Conservation (phyloP, 345 rosid species). For the Reutealis trisperma region DNA sequence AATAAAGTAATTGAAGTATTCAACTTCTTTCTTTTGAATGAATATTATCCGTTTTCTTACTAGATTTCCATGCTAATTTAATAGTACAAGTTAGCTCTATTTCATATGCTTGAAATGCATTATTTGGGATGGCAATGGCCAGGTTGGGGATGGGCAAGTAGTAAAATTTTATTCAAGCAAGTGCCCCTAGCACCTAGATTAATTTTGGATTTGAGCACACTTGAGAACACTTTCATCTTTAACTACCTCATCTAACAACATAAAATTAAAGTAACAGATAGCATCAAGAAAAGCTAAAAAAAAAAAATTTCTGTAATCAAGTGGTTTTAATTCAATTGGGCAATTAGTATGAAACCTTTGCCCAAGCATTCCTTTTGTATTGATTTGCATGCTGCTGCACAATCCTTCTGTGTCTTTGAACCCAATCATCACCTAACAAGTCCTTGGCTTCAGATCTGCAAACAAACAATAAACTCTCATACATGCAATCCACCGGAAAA, state of each 20-base stretch:
- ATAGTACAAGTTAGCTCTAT: neutral
- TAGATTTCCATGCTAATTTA: neutral
- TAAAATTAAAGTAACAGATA: neutral
- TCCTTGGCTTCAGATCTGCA: conserved; percentile 98
- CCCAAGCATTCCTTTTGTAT: conserved; percentile 92
- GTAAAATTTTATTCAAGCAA: too few relatives aligned
- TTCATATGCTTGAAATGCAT: neutral
- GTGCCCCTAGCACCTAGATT: too few relatives aligned
- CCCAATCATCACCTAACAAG: conserved; percentile 99
- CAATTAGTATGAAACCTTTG: conserved; percentile 57
- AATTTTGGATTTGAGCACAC: too few relatives aligned
- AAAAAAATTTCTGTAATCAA: neutral
- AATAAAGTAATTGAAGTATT: neutral
- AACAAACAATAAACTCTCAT: neutral
- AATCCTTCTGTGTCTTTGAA: conserved; percentile 90
- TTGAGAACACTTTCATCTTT: neutral
- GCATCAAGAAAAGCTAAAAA: neutral
- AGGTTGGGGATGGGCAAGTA: too few relatives aligned
- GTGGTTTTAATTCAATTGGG: conserved; percentile 4
- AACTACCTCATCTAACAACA: neutral
- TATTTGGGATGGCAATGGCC: neutral
- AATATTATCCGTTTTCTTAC: neutral
- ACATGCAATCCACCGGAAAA: neutral
- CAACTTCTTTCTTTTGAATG: neutral
- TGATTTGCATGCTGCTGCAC: conserved; percentile 99